Evolutionary conservation across 805 yeast genomes (phyloP).

Genomic region (Myxozyma geophila): DNA sequence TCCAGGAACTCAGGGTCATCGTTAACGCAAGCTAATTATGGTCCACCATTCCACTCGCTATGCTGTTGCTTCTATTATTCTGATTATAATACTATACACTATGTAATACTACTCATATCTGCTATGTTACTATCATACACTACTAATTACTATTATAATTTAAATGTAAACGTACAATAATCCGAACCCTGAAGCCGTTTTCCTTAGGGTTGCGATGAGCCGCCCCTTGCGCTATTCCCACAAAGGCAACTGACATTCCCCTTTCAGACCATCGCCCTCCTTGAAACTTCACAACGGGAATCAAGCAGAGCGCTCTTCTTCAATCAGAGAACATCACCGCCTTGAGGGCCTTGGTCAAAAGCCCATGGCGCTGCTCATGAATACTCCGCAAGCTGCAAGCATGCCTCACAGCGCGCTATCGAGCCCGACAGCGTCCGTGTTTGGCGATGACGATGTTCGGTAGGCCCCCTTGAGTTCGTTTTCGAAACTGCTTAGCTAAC

Average conservation of each 20-base stretch:
- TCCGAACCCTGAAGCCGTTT: background rate
- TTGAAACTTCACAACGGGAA: slow-evolving; percentile 1
- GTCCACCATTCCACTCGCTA: too few relatives aligned
- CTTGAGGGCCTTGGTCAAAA: background rate
- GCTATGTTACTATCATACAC: background rate
- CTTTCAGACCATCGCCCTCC: background rate
- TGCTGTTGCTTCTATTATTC: too few relatives aligned
- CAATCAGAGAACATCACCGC: background rate
- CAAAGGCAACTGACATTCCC: background rate
- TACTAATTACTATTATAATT: background rate
- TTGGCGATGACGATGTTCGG: slow-evolving; percentile 31
- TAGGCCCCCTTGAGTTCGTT: slow-evolving; percentile 3
- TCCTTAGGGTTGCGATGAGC: background rate
- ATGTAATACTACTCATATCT: background rate
- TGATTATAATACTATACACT: too few relatives aligned
- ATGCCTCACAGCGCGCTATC: slow-evolving; percentile 21
- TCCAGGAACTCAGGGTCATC: too few relatives aligned
- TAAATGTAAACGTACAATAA: background rate
- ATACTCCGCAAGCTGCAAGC: slow-evolving; percentile 2
- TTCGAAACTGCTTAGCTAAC: background rate
- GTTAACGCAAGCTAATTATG: too few relatives aligned
- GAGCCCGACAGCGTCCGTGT: slow-evolving; percentile 32
- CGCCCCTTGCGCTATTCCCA: slow-evolving; percentile 18
- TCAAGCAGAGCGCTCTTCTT: background rate
- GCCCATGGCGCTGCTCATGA: slow-evolving; percentile 10